phyloP scores from a whole-genome alignment of 2,329 filamentous ascomycete species.

The Incumbomyces lentus region DNA sequence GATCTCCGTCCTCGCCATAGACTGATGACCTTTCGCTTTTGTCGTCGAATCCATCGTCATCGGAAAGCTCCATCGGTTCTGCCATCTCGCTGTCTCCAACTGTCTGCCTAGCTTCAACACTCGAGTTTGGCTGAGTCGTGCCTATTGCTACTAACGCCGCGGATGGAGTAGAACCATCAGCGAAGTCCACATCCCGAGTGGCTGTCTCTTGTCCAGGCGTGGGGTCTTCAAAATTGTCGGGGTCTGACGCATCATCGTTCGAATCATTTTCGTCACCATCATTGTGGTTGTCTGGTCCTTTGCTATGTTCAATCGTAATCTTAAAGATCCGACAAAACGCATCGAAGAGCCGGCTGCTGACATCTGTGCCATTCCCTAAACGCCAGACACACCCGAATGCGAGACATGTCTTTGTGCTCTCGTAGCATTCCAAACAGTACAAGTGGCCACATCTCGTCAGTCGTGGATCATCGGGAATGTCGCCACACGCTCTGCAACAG shows the following conservation, averaged over 20 bases:
- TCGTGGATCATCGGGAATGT: not conserved
- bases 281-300: not conserved
- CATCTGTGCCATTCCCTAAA: not conserved
- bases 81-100: too few species aligned
- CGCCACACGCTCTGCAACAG: not conserved
- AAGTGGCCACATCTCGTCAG: not conserved
- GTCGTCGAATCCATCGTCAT: not conserved
- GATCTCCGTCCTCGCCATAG: not conserved
- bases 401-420: not conserved
- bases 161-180: too few species aligned
- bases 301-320: too few species aligned
- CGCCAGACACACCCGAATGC: not conserved
- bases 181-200: too few species aligned
- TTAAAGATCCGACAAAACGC: too few species aligned
- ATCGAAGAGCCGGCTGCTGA: too few species aligned
- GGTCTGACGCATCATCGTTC: too few species aligned
- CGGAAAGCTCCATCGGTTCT: not conserved
- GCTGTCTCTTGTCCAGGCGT: too few species aligned
- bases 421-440: not conserved
- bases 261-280: not conserved
- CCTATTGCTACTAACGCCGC: too few species aligned
- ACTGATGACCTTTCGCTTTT: not conserved
- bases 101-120: too few species aligned
- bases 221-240: too few species aligned
- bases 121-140: too few species aligned